Evolutionary conservation across 225 moss, liverwort and hornwort genomes (phyloP).

Genomic region (Takakia lepidozioides): DNA sequence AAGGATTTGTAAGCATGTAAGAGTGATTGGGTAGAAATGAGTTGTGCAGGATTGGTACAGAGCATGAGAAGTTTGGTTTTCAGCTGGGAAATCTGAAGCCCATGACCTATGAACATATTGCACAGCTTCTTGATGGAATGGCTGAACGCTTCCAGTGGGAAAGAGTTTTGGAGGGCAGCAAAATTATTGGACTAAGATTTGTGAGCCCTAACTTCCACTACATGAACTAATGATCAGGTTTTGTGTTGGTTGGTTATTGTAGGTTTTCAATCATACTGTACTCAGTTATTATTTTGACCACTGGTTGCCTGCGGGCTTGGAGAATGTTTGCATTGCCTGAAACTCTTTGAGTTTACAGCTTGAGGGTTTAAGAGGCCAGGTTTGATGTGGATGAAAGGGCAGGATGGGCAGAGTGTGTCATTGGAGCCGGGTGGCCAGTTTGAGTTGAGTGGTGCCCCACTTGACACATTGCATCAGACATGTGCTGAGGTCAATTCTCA

Average conservation of each 20-base stretch:
- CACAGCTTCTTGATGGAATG: constrained; percentile 50
- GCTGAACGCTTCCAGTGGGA: constrained; percentile 76
- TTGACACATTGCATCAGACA: constrained; percentile 81
- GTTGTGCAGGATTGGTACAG: constrained; percentile 81
- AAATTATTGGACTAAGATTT: constrained; percentile 79
- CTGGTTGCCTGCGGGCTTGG: too few relatives aligned
- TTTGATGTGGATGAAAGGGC: too few relatives aligned
- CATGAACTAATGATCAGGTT: too few relatives aligned
- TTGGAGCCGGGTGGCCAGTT: constrained; percentile 96
- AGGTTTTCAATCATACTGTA: too few relatives aligned
- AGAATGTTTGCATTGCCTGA: too few relatives aligned
- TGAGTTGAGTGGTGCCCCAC: constrained; percentile 92
- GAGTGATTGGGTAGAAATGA: constrained; percentile 5
- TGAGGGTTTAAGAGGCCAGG: too few relatives aligned
- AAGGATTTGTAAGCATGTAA: constrained; percentile 1
- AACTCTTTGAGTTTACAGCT: too few relatives aligned
- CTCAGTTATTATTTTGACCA: too few relatives aligned
- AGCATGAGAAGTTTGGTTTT: constrained; percentile 98
- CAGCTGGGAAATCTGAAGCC: constrained; percentile 63
- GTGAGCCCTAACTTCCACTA: constrained; percentile 39
- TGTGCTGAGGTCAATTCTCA: constrained; percentile 95
- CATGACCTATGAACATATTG: constrained; percentile 62
- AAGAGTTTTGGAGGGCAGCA: constrained; percentile 58
- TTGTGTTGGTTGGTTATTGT: too few relatives aligned
- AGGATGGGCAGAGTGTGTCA: constrained; percentile 84